Percentiles rank a stretch among this genome's conserved stretches.
These are phyloP conservation scores for Lyophyllum atratum DNA, from an alignment of 768 basidiomycete genomes.

Conservation along the genomic window DNA sequence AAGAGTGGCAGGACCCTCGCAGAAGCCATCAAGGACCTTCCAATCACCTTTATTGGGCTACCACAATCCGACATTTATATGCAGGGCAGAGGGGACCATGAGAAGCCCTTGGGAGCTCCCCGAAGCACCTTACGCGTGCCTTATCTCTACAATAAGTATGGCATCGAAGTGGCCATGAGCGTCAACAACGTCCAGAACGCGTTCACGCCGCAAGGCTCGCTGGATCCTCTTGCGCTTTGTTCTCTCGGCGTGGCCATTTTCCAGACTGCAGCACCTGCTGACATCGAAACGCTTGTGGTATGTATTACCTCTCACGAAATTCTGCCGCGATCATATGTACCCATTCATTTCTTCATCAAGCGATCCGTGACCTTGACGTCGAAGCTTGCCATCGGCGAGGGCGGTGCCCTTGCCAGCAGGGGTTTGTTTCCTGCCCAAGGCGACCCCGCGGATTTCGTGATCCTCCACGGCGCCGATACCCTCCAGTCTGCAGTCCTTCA, in stretches of 20 bases:
- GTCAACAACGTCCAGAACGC: slow-evolving; percentile 70
- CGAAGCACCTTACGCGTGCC: slow-evolving; percentile 59
- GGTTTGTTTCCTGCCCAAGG: slow-evolving; percentile 40
- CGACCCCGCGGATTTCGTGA: slow-evolving; percentile 57
- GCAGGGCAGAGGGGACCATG: slow-evolving; percentile 48
- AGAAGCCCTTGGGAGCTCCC: slow-evolving; percentile 42
- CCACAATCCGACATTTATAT: slow-evolving; percentile 72
- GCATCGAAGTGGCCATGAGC: slow-evolving; percentile 53
- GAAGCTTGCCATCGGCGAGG: slow-evolving; percentile 48
- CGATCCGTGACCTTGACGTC: slow-evolving; percentile 52
- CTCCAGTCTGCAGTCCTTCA: slow-evolving; percentile 50
- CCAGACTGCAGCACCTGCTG: slow-evolving; percentile 52
- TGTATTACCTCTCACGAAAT: neutral
- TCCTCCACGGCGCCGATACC: slow-evolving; percentile 49
- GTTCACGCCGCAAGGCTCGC: slow-evolving; percentile 67
- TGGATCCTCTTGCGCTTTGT: slow-evolving; percentile 62
- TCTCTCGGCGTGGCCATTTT: slow-evolving; percentile 61
- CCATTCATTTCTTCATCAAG: slow-evolving; percentile 32
- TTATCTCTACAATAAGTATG: slow-evolving; percentile 42
- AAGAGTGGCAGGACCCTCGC: slow-evolving; percentile 47
- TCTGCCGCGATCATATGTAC: neutral
- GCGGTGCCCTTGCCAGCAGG: slow-evolving; percentile 18
- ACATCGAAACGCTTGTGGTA: slow-evolving; percentile 51
- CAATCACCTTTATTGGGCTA: slow-evolving; percentile 56
- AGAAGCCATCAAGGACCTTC: slow-evolving; percentile 42